These are phyloP conservation scores for Diaporthe batatas DNA, from an alignment of 2,329 filamentous ascomycete genomes.

Conservation along the genomic window DNA sequence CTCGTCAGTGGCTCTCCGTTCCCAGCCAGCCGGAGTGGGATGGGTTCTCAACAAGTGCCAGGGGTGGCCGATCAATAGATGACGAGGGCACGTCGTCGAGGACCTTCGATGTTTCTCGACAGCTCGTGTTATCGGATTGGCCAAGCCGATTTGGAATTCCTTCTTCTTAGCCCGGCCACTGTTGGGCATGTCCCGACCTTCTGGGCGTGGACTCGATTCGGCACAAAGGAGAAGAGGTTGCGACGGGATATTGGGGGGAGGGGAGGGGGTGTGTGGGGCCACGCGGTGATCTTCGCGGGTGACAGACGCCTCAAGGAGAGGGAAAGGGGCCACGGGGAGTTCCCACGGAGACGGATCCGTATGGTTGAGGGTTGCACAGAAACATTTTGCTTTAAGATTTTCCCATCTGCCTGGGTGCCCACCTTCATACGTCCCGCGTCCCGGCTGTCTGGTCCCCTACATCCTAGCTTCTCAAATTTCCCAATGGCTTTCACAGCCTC, in stretches of 20 bases:
- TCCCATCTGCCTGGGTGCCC: conserved; percentile 22
- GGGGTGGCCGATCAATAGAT: conserved; percentile 22
- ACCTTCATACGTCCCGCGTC: conserved; percentile 8
- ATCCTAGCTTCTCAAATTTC: conserved; percentile 31
- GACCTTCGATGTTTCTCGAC: conserved; percentile 22
- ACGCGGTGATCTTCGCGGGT: conserved; percentile 38
- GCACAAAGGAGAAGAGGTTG: conserved; percentile 29
- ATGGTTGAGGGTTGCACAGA: conserved; percentile 38
- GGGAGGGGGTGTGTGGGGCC: conserved; percentile 30
- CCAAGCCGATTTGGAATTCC: conserved; percentile 40
- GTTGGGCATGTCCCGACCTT: conserved; percentile 38
- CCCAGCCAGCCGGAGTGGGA: conserved; percentile 7
- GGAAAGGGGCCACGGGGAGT: not conserved
- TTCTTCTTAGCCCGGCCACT: conserved; percentile 30
- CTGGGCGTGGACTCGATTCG: conserved; percentile 32
- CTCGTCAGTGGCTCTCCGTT: conserved; percentile 15
- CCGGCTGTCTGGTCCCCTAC: conserved; percentile 6
- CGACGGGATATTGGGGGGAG: conserved; percentile 22
- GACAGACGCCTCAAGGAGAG: conserved; percentile 40
- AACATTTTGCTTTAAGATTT: conserved; percentile 1
- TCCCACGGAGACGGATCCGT: conserved; percentile 32
- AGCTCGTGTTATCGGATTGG: conserved; percentile 36
- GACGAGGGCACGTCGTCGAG: conserved; percentile 34
- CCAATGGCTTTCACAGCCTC: conserved; percentile 40
- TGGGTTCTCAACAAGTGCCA: conserved; percentile 30